Evolutionary conservation across 108 stramenopile species (phyloP).

Genomic region (Asterionellopsis glacialis): DNA sequence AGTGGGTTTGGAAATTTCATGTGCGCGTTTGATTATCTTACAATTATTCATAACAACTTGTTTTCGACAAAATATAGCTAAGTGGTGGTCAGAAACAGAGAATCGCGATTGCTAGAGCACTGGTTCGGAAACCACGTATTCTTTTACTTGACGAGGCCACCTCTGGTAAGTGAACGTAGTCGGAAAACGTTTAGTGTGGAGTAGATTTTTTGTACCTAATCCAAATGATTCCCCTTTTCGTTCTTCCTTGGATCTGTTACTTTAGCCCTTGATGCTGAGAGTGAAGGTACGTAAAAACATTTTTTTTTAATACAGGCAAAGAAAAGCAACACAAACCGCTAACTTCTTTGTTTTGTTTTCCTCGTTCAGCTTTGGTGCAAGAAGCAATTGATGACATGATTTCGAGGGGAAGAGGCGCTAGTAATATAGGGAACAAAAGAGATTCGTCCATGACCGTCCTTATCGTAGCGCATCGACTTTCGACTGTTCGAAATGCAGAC

Average conservation of each 20-base stretch:
- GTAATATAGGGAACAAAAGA: slow-evolving; percentile 5
- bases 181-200: too few relatives aligned
- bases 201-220: neutral
- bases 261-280: slow-evolving; percentile 48
- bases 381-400: slow-evolving; percentile 77
- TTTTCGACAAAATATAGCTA: neutral
- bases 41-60: neutral
- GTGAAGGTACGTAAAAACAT: slow-evolving; percentile 18
- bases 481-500: slow-evolving; percentile 86
- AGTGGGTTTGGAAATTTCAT: neutral
- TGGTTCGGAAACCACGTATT: slow-evolving; percentile 61
- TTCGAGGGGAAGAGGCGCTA: slow-evolving; percentile 21
- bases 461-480: slow-evolving; percentile 91
- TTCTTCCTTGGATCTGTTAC: neutral
- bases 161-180: slow-evolving; percentile 1
- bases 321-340: too few relatives aligned
- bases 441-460: slow-evolving; percentile 65
- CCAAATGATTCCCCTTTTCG: neutral
- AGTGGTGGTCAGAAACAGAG: slow-evolving; percentile 73
- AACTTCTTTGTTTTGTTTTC: too few relatives aligned
- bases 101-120: slow-evolving; percentile 83
- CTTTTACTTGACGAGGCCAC: slow-evolving; percentile 50
- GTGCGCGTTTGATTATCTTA: neutral
- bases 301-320: too few relatives aligned
- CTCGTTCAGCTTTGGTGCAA: slow-evolving; percentile 50